Conservation (phyloP, 495 filamentous ascomycete genomes). For the Annulohypoxylon maeteangense region DNA sequence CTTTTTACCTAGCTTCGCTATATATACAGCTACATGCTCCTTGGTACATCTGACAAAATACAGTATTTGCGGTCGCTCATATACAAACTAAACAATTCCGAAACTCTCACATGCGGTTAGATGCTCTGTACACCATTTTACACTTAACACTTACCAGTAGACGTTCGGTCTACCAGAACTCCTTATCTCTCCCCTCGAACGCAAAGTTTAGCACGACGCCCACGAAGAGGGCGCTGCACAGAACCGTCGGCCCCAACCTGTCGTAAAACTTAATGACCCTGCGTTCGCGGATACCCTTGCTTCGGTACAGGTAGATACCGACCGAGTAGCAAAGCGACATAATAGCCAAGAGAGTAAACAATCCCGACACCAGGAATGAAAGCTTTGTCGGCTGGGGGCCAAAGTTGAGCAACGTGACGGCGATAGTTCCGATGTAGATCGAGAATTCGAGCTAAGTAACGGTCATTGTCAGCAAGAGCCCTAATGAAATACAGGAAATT, state of each 20-base stretch:
- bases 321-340: constrained; percentile 80
- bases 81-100: not conserved
- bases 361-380: constrained; percentile 73
- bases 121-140: not conserved
- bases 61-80: not conserved
- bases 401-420: constrained; percentile 92
- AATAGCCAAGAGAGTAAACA: constrained; percentile 84
- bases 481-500: not conserved
- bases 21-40: not conserved
- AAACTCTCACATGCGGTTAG: not conserved
- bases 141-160: not conserved
- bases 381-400: constrained; percentile 56
- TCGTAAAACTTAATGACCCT: constrained; percentile 91
- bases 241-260: constrained; percentile 80
- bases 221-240: constrained; percentile 77
- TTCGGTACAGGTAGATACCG: constrained; percentile 86
- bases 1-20: not conserved
- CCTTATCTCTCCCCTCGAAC: constrained; percentile 60
- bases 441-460: constrained; percentile 80
- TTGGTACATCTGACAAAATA: not conserved
- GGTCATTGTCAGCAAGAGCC: constrained; percentile 34
- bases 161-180: constrained; percentile 49
- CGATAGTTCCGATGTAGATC: constrained; percentile 92
- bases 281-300: constrained; percentile 81
- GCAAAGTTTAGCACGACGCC: constrained; percentile 84